Conservation (phyloP, 2,329 filamentous ascomycete species). For the Monosporascus sp. region DNA sequence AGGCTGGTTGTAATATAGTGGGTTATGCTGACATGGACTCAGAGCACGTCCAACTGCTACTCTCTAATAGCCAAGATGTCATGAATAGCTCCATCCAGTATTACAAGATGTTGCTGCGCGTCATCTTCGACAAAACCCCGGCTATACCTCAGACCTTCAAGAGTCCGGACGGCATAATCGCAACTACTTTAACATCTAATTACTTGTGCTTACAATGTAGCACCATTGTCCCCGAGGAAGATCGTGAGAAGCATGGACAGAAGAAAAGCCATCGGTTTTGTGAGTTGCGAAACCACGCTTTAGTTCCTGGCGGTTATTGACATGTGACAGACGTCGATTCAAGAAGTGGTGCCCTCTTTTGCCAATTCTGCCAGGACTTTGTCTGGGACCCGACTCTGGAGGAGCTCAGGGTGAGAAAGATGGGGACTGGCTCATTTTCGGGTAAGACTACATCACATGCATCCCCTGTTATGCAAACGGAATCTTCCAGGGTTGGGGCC, state of each 20-base stretch:
- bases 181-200: constrained; percentile 61
- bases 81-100: constrained; percentile 65
- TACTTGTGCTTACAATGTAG: constrained; percentile 72
- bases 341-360: constrained; percentile 67
- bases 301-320: neutral
- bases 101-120: constrained; percentile 66
- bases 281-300: constrained; percentile 33
- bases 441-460: constrained; percentile 37
- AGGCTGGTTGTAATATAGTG: neutral
- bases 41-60: constrained; percentile 70
- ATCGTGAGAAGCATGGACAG: constrained; percentile 60
- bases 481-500: no score
- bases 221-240: constrained; percentile 60
- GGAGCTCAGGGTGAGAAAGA: constrained; percentile 65
- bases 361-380: constrained; percentile 76
- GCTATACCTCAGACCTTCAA: constrained; percentile 63
- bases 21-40: constrained; percentile 22
- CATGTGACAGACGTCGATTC: constrained; percentile 65
- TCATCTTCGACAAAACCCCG: constrained; percentile 63
- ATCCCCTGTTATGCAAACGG: neutral
- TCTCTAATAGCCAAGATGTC: constrained; percentile 55
- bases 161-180: constrained; percentile 47
- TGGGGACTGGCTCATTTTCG: constrained; percentile 60
- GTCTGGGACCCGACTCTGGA: constrained; percentile 80
- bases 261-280: constrained; percentile 71